A percentile compares a stretch with the other conserved stretches of the same genome.
Conservation (phyloP, 495 filamentous ascomycete species). For the Tetracladium marchalianum region DNA sequence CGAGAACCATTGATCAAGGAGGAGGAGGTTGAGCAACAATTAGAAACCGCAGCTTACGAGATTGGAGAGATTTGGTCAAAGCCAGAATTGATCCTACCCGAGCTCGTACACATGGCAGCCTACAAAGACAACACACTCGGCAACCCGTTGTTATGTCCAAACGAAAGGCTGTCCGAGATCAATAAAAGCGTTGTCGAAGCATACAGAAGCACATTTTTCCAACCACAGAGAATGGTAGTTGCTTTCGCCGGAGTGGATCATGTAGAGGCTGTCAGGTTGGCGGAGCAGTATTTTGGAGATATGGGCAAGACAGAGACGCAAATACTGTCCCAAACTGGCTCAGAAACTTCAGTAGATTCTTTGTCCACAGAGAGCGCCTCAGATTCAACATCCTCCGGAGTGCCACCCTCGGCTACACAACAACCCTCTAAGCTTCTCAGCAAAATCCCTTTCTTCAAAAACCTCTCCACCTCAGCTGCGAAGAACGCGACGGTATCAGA, state of each 20-base stretch:
- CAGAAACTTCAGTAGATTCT: conserved; percentile 46
- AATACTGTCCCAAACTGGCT: conserved; percentile 43
- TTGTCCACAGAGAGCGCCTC: conserved; percentile 28
- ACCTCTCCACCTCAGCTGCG: conserved; percentile 63
- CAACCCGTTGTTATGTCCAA: conserved; percentile 84
- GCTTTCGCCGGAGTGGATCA: conserved; percentile 92
- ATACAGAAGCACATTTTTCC: conserved; percentile 77
- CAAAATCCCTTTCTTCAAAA: conserved; percentile 90
- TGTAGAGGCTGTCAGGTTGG: conserved; percentile 64
- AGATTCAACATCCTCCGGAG: conserved; percentile 30
- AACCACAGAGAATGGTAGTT: conserved; percentile 82
- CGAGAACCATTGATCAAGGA: conserved; percentile 83
- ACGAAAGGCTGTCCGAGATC: conserved; percentile 70
- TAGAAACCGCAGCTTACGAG: conserved; percentile 88
- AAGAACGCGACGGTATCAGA: conserved; percentile 44
- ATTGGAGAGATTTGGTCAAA: conserved; percentile 97
- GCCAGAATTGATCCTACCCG: conserved; percentile 90
- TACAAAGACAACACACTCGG: conserved; percentile 94
- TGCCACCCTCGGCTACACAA: conserved; percentile 31
- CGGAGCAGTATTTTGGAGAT: conserved; percentile 81
- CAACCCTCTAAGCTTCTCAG: conserved; percentile 57
- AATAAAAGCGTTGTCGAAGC: conserved; percentile 61
- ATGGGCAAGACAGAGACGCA: conserved; percentile 52
- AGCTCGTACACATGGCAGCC: conserved; percentile 88
- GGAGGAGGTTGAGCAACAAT: conserved; percentile 75